These are phyloP conservation scores for Mortierella sp. DNA, from an alignment of 371 early-diverging fungal genomes.

Conservation along the genomic window DNA sequence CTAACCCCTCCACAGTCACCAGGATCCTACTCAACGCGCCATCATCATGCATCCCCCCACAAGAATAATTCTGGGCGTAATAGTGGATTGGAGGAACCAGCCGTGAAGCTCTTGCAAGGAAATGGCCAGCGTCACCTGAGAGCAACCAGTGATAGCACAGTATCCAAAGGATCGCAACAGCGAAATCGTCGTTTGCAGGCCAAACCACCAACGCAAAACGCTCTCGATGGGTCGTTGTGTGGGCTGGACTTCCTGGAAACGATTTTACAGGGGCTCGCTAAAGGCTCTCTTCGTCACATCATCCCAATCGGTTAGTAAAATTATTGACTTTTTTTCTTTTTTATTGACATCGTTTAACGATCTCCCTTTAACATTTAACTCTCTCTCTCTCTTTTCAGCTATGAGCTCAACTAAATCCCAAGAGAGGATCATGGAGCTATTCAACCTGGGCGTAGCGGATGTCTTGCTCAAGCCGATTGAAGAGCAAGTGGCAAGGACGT, in stretches of 20 bases:
- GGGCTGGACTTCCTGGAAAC: constrained; percentile 45
- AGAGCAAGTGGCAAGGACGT: constrained; percentile 63
- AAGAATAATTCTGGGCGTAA: constrained; percentile 11
- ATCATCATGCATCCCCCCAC: constrained; percentile 3
- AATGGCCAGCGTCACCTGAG: constrained; percentile 32
- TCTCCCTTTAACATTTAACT: background rate
- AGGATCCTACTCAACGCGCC: constrained; percentile 26
- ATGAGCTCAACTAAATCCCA: constrained; percentile 37
- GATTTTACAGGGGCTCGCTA: constrained; percentile 35
- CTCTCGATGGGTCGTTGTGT: constrained; percentile 15
- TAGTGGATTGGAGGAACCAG: constrained; percentile 14
- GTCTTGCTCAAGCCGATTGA: constrained; percentile 68
- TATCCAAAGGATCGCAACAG: constrained; percentile 17
- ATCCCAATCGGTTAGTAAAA: constrained; percentile 45
- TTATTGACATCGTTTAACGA: background rate
- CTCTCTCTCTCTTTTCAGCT: constrained; percentile 24
- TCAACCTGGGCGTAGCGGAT: constrained; percentile 69
- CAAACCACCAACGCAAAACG: constrained; percentile 10
- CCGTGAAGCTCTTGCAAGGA: constrained; percentile 11
- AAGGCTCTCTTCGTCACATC: constrained; percentile 43
- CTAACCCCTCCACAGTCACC: constrained; percentile 17
- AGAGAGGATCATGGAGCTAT: constrained; percentile 41
- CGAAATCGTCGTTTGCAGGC: constrained; percentile 17
- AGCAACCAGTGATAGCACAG: constrained; percentile 27
- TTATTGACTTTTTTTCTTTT: background rate